phyloP scores from a whole-genome alignment of 768 basidiomycete species.

The Leucosporidium creatinivorum region DNA sequence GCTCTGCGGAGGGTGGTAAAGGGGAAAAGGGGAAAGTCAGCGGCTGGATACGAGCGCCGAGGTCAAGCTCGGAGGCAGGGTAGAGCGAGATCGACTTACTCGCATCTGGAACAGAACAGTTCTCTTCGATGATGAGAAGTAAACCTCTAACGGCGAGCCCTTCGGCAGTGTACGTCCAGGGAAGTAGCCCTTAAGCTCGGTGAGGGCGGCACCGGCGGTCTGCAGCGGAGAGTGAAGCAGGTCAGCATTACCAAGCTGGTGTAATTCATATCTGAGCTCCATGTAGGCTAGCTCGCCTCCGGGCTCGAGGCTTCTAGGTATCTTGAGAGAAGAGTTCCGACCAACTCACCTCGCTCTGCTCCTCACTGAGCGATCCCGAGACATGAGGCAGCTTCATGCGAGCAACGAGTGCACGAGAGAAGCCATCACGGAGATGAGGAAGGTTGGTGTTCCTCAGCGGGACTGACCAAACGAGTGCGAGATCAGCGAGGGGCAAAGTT shows the following conservation, averaged over 20 bases:
- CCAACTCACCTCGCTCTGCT: constrained; percentile 38
- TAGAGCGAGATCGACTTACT: constrained; percentile 26
- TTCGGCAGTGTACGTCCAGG: constrained; percentile 38
- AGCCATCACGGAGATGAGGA: constrained; percentile 45
- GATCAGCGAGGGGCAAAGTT: no score
- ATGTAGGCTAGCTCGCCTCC: no score
- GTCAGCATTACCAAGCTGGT: not conserved
- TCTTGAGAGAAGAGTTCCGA: no score
- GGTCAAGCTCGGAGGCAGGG: not conserved
- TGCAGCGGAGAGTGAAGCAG: constrained; percentile 26
- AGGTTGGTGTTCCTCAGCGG: constrained; percentile 44
- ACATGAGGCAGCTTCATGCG: constrained; percentile 42
- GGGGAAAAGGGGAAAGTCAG: not conserved
- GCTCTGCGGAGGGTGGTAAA: not conserved
- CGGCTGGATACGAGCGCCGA: not conserved
- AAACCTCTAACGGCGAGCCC: constrained; percentile 38
- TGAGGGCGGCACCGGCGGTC: constrained; percentile 37
- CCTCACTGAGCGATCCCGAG: constrained; percentile 33
- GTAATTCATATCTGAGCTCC: no score
- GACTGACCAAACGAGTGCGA: constrained; percentile 33
- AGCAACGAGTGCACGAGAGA: constrained; percentile 42
- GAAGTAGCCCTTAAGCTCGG: constrained; percentile 42
- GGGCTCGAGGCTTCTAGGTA: no score
- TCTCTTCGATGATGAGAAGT: constrained; percentile 37
- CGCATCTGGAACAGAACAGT: constrained; percentile 40